These are phyloP conservation scores for Aurinia saxatilis DNA, from an alignment of 345 rosid species.

Conservation along the genomic window DNA sequence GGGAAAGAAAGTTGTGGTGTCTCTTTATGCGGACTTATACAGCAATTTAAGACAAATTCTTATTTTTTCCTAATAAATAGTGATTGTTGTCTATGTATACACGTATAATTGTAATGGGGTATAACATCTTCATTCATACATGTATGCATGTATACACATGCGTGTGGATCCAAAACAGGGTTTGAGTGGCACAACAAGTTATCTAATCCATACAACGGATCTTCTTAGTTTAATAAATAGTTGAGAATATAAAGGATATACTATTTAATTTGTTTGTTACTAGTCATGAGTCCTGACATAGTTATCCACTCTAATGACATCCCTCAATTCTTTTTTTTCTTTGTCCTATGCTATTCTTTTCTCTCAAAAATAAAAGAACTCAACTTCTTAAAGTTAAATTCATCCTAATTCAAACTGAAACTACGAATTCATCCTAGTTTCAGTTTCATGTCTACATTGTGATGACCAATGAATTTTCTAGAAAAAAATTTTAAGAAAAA, in stretches of 20 bases:
- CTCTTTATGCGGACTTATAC: constrained; percentile 34
- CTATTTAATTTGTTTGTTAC: neutral
- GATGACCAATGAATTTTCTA: no score
- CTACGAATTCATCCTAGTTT: neutral
- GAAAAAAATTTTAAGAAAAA: no score
- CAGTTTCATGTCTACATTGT: neutral
- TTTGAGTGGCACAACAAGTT: constrained; percentile 29
- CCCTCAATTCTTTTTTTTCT: neutral
- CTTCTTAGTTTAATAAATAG: constrained; percentile 14
- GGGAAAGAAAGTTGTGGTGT: constrained; percentile 28
- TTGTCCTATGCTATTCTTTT: neutral
- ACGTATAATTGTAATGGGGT: neutral
- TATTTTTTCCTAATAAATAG: neutral
- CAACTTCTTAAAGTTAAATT: neutral
- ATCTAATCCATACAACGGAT: constrained; percentile 26
- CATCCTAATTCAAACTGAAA: no score
- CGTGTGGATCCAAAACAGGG: constrained; percentile 21
- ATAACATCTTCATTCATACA: neutral
- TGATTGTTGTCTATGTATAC: neutral
- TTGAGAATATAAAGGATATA: neutral
- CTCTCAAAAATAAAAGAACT: neutral
- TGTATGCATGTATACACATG: constrained; percentile 8
- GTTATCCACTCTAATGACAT: constrained; percentile 23
- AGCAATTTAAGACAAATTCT: constrained; percentile 19
- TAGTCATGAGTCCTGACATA: constrained; percentile 13